Evolutionary conservation across 345 rosid species (phyloP).

Genomic region (Linum trigynum): DNA sequence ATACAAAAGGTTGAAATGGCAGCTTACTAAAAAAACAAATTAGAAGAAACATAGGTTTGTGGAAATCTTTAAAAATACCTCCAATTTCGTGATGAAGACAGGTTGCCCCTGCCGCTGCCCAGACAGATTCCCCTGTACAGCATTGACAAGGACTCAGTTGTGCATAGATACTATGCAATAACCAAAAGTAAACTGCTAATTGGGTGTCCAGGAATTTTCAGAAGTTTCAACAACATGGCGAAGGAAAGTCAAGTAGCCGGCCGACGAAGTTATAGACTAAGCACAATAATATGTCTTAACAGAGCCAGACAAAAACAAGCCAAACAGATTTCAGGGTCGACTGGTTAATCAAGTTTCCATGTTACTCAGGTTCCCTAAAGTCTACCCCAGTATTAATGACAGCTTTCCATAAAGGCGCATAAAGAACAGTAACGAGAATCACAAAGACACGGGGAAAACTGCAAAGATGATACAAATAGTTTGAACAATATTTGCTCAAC

Average conservation of each 20-base stretch:
- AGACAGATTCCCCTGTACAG: conserved; percentile 74
- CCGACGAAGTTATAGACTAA: no score
- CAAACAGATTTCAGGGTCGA: no score
- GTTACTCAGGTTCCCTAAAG: no score
- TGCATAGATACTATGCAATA: not conserved
- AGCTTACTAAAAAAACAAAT: not conserved
- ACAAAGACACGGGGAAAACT: no score
- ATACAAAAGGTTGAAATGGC: not conserved
- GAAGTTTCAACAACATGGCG: not conserved
- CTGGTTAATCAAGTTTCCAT: no score
- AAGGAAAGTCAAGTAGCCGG: no score
- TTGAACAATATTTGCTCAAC: not conserved
- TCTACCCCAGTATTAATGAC: no score
- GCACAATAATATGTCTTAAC: no score
- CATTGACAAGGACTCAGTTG: conserved; percentile 5
- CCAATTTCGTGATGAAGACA: conserved; percentile 86
- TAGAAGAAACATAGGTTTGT: not conserved
- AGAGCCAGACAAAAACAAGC: no score
- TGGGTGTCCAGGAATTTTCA: not conserved
- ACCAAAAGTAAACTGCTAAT: not conserved
- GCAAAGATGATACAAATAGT: not conserved
- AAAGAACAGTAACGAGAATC: no score
- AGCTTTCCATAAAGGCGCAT: no score
- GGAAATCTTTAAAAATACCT: conserved; percentile 39
- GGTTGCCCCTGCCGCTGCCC: conserved; percentile 98